Evolutionary conservation across 75 land plant species (phyloP), one percentile per base, ranked within the genome.

Genomic region (Pinus albicaulis): DNA sequence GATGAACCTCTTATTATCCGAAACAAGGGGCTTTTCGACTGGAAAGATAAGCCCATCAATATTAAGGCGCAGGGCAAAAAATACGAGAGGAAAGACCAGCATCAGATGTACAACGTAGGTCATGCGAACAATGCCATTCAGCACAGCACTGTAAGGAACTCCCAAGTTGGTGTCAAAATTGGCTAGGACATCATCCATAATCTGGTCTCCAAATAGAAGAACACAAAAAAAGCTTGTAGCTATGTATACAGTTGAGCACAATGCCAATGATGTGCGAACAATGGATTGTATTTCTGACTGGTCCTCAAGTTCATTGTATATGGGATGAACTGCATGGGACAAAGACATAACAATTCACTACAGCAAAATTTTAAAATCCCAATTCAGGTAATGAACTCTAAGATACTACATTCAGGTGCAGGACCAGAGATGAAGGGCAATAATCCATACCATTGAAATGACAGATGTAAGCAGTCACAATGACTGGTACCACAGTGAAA

Each of bases 381-480:
- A 44, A 44, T 44, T 44, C 48, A 44, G 48, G 10, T 44, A 44
- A 44, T 44, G 48, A 44, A 44, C 48, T 44, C 48, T 44, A 8
- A 44, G 48, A 44, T 44, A 44, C 48, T 44, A 44, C 8, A 44
- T 6, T 44, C 48, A 44, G 48, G 48, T 44, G 10, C 48, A 44
- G 8, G 48, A 44, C 48, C 8, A 8, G 48, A 44, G 48, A 44
- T 44, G 48, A 44, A 44, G 8, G 48, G 48, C 48, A 44, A 44
- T 44, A 24, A n/a, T 25, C 10, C 89, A 41, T 87, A 95, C 98
- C 85, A 71, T 86, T 94, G 83, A 88, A 96, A 73, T 96, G 99
- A 82, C 99, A 96, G 73, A 96, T 85, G 72, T 85, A 96, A 60
- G 99, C 89, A 38, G 99, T 93, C 69, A 92, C 91, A n/a, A 96